These are phyloP conservation scores for Podospora comata DNA, from an alignment of 495 filamentous ascomycete species.

Conservation along the genomic window DNA sequence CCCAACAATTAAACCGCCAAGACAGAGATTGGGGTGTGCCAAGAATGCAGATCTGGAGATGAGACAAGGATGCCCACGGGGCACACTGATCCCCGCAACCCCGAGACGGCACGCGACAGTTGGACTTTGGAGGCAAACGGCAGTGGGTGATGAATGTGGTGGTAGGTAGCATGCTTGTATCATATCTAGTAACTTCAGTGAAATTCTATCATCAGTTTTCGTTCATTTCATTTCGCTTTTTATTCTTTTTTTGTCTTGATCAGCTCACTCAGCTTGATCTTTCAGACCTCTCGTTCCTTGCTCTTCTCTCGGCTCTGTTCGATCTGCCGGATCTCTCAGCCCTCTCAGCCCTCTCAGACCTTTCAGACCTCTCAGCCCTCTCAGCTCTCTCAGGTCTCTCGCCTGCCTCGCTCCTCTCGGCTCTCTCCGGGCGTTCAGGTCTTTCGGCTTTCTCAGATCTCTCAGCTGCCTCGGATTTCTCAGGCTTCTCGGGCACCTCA, in stretches of 20 bases:
- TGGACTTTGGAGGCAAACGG: no score
- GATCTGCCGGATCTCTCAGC: background rate
- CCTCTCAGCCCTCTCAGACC: background rate
- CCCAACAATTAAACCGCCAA: background rate
- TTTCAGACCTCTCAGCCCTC: background rate
- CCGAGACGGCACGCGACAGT: background rate
- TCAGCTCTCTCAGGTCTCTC: background rate
- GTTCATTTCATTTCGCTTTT: background rate
- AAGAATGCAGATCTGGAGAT: constrained; percentile 4
- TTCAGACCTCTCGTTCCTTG: background rate
- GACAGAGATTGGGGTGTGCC: constrained; percentile 8
- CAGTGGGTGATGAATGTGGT: no score
- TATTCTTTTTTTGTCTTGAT: background rate
- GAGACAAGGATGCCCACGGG: background rate
- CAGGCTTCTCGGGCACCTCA: background rate
- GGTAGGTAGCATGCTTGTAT: background rate
- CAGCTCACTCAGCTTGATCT: background rate
- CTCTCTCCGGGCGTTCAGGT: background rate
- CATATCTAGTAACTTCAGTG: background rate
- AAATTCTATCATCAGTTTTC: background rate
- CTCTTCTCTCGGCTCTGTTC: background rate
- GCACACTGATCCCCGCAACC: background rate
- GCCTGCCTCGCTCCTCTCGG: background rate
- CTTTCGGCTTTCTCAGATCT: background rate
- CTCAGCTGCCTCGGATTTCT: background rate